These are phyloP conservation scores for Dioscorea cayenensis DNA, from an alignment of 116 monocot genomes.

Conservation along the genomic window DNA sequence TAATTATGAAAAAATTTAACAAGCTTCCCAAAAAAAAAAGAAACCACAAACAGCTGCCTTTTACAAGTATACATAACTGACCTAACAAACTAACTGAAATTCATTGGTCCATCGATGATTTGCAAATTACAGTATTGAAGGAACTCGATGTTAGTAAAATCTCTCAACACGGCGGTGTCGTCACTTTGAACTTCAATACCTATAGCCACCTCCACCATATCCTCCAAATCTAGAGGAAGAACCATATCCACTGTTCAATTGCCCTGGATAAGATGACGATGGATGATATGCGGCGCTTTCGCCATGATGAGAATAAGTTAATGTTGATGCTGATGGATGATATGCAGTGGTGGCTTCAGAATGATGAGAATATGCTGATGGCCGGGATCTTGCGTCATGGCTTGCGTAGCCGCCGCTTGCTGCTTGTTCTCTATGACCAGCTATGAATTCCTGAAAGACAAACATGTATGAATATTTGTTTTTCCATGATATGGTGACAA, in stretches of 20 bases:
- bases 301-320: no score
- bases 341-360: neutral
- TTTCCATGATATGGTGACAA: neutral
- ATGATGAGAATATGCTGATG: conserved; percentile 31
- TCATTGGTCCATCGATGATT: no score
- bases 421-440: conserved; percentile 26
- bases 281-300: conserved; percentile 9
- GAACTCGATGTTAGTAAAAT: no score
- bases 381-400: conserved; percentile 22
- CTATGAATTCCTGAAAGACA: conserved; percentile 22
- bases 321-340: conserved; percentile 15
- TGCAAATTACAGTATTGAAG: no score
- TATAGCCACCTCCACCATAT: conserved; percentile 14
- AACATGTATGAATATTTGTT: neutral
- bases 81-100: no score
- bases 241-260: conserved; percentile 16
- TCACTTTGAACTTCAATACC: conserved; percentile 5
- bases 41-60: no score
- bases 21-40: no score
- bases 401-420: conserved; percentile 28
- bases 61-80: no score
- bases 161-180: no score
- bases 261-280: conserved; percentile 22
- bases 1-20: no score
- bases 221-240: conserved; percentile 16